Percentiles rank a stretch among this genome's conserved stretches.
phyloP scores from a whole-genome alignment of 495 filamentous ascomycete genomes.

The Glutinoglossum americanum region DNA sequence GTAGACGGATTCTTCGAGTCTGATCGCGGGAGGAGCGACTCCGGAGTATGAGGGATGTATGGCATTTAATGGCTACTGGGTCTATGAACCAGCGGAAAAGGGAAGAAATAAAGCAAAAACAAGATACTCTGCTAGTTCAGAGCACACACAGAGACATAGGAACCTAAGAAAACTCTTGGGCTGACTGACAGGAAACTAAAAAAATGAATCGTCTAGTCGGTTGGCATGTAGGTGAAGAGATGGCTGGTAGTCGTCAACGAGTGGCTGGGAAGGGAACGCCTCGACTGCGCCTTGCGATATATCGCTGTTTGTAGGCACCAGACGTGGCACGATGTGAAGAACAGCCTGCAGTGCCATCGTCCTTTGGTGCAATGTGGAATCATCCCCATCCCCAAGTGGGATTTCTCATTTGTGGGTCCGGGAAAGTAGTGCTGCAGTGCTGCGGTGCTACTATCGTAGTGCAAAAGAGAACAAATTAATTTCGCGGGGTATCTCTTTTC shows the following conservation, averaged over 20 bases:
- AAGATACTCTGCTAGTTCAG: background rate
- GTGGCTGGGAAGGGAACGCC: background rate
- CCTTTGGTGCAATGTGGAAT: too few species aligned
- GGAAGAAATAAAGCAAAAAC: background rate
- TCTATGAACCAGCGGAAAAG: too few species aligned
- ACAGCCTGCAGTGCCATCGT: background rate
- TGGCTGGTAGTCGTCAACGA: background rate
- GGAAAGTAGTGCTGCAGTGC: too few species aligned
- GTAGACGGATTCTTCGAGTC: constrained; percentile 67
- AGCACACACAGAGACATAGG: background rate
- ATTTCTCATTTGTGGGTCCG: too few species aligned
- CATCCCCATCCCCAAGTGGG: too few species aligned
- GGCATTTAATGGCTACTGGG: constrained; percentile 29
- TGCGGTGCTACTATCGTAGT: too few species aligned
- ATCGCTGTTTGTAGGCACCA: background rate
- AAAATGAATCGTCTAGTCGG: background rate
- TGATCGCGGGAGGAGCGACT: constrained; percentile 49
- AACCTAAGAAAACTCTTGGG: background rate
- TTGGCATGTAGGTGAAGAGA: background rate
- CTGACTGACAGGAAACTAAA: background rate
- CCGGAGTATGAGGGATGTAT: constrained; percentile 63
- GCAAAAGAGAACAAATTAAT: too few species aligned
- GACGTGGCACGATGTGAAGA: background rate
- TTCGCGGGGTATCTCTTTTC: too few species aligned
- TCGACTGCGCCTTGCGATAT: background rate